Evolutionary conservation across 768 basidiomycete species (phyloP).

Genomic region (Boletus barrowsii): DNA sequence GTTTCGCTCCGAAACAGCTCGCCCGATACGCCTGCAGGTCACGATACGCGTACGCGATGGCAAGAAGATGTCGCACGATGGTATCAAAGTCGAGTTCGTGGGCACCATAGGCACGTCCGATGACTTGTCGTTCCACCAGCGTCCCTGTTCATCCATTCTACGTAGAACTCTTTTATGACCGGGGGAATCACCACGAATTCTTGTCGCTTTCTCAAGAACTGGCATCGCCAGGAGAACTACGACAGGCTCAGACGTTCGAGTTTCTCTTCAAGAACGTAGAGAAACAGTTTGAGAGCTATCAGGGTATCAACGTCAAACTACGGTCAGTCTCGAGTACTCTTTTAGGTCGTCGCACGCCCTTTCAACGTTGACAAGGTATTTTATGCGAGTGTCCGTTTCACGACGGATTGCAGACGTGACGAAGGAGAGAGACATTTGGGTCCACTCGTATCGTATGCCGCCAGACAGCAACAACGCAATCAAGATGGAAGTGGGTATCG

Average conservation of each 20-base stretch:
- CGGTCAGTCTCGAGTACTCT: slow-evolving; percentile 50
- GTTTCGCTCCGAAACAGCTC: neutral
- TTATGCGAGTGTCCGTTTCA: slow-evolving; percentile 86
- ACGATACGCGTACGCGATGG: slow-evolving; percentile 89
- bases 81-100: slow-evolving; percentile 96
- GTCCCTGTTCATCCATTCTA: neutral
- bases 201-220: slow-evolving; percentile 93
- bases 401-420: slow-evolving; percentile 89
- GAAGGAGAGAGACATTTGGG: slow-evolving; percentile 96
- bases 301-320: slow-evolving; percentile 97
- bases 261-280: slow-evolving; percentile 99
- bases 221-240: slow-evolving; percentile 94
- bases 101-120: slow-evolving; percentile 83
- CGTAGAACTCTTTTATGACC: slow-evolving; percentile 86
- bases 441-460: slow-evolving; percentile 98
- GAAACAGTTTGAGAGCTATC: slow-evolving; percentile 98
- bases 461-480: slow-evolving; percentile 97
- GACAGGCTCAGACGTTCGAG: slow-evolving; percentile 93
- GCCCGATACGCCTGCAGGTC: slow-evolving; percentile 46
- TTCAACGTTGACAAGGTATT: slow-evolving; percentile 60
- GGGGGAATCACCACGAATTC: slow-evolving; percentile 98
- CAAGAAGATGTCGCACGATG: slow-evolving; percentile 92
- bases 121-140: neutral
- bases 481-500: slow-evolving; percentile 99
- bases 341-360: neutral